phyloP scores from a whole-genome alignment of 805 yeast genomes.

The Soucietia sequanensis region DNA sequence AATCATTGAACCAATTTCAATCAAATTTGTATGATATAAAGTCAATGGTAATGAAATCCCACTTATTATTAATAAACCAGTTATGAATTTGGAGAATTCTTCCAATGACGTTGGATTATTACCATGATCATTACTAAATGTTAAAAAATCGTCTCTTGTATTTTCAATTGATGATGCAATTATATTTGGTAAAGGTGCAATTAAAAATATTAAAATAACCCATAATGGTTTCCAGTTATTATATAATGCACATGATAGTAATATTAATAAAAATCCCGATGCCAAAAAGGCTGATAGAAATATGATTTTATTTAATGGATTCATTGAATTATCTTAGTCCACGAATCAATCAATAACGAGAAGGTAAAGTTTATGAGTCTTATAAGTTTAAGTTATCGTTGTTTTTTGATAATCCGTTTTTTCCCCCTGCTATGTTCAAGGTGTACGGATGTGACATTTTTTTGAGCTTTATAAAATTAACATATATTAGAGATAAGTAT shows the following conservation, averaged over 20 bases:
- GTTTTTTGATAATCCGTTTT: too few species aligned
- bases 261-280: slow-evolving; percentile 41
- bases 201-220: slow-evolving; percentile 42
- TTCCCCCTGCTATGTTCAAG: too few species aligned
- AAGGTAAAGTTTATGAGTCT: too few species aligned
- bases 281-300: slow-evolving; percentile 46
- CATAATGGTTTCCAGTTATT: slow-evolving; percentile 41
- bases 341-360: too few species aligned
- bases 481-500: too few species aligned
- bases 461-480: too few species aligned
- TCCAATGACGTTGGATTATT: slow-evolving; percentile 36
- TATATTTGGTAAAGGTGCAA: slow-evolving; percentile 47
- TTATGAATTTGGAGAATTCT: slow-evolving; percentile 37
- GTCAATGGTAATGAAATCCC: slow-evolving; percentile 45
- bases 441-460: too few species aligned
- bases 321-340: slow-evolving; percentile 25
- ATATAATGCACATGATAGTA: slow-evolving; percentile 45
- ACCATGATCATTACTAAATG: slow-evolving; percentile 41
- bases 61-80: slow-evolving; percentile 42
- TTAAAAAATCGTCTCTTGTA: slow-evolving; percentile 42
- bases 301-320: slow-evolving; percentile 46
- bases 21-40: slow-evolving; percentile 36
- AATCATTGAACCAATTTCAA: slow-evolving; percentile 37
- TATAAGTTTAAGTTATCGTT: too few species aligned
- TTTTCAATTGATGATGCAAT: slow-evolving; percentile 35